These are phyloP conservation scores for Acacia acuminata DNA, from an alignment of 306 rosid genomes.

Conservation along the genomic window DNA sequence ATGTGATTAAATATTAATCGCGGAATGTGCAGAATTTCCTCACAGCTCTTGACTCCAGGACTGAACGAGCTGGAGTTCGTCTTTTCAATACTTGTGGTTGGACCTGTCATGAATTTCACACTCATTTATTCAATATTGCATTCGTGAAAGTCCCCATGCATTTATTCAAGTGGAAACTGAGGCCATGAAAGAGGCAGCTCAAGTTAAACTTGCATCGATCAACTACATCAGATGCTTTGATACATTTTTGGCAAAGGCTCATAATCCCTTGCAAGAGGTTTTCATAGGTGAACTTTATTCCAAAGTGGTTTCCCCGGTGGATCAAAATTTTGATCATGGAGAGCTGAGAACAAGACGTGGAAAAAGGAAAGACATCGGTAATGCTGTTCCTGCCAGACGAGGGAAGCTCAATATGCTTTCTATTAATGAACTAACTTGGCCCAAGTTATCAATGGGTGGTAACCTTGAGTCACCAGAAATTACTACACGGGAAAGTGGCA, in stretches of 20 bases:
- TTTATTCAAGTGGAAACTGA: conserved; percentile 87
- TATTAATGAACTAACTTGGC: conserved; percentile 96
- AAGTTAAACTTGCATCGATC: conserved; percentile 65
- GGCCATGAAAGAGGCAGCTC: conserved; percentile 80
- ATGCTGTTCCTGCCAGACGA: conserved; percentile 59
- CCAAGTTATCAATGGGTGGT: conserved; percentile 93
- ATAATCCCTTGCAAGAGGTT: conserved; percentile 76
- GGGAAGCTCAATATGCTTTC: conserved; percentile 82
- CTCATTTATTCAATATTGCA: no score
- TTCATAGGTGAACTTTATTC: conserved; percentile 81
- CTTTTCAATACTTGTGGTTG: no score
- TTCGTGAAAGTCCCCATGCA: conserved; percentile 55
- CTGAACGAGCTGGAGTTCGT: no score
- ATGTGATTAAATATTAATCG: no score
- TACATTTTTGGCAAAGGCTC: conserved; percentile 83
- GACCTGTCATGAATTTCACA: no score
- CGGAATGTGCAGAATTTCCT: no score
- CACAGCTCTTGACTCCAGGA: no score
- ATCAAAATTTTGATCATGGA: conserved; percentile 94
- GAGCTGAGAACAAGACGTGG: conserved; percentile 84
- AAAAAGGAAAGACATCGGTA: conserved; percentile 85
- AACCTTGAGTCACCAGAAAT: conserved; percentile 87
- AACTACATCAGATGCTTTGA: conserved; percentile 80
- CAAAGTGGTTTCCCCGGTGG: conserved; percentile 87
- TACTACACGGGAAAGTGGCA: conserved; percentile 88